These are phyloP conservation scores for Pleomassaria siparia DNA, from an alignment of 2,329 filamentous ascomycete genomes.

Conservation along the genomic window DNA sequence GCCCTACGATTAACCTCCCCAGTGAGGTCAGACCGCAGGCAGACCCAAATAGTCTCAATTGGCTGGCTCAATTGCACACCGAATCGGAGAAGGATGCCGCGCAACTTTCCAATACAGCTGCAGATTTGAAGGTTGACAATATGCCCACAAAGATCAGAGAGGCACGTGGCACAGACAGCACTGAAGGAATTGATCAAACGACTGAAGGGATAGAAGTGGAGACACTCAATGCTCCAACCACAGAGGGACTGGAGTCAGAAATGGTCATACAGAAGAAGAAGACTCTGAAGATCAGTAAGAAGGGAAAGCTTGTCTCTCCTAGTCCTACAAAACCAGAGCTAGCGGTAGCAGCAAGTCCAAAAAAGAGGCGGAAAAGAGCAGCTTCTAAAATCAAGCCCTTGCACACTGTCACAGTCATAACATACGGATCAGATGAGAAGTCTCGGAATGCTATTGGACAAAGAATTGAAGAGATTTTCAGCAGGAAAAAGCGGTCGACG, in stretches of 20 bases:
- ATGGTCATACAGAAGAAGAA: conserved; percentile 35
- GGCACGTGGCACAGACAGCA: not conserved
- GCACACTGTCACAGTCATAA: conserved; percentile 55
- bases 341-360: conserved; percentile 46
- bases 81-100: conserved; percentile 17
- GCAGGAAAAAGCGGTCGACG: conserved; percentile 18
- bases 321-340: conserved; percentile 31
- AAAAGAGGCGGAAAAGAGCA: conserved; percentile 35
- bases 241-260: too few relatives aligned
- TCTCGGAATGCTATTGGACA: conserved; percentile 55
- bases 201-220: conserved; percentile 3
- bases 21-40: not conserved
- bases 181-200: not conserved
- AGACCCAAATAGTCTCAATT: conserved; percentile 13
- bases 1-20: not conserved
- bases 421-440: conserved; percentile 58
- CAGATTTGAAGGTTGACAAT: not conserved
- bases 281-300: conserved; percentile 45
- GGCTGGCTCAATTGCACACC: conserved; percentile 32
- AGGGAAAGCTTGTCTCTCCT: conserved; percentile 50
- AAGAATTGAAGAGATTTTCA: conserved; percentile 65
- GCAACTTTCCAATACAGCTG: not conserved
- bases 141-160: not conserved
- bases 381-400: conserved; percentile 26
- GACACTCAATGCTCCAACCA: too few relatives aligned